Evolutionary conservation across 2,329 filamentous ascomycete species (phyloP), one percentile per base, ranked within the genome.

Genomic region (Sporothrix phasma): DNA sequence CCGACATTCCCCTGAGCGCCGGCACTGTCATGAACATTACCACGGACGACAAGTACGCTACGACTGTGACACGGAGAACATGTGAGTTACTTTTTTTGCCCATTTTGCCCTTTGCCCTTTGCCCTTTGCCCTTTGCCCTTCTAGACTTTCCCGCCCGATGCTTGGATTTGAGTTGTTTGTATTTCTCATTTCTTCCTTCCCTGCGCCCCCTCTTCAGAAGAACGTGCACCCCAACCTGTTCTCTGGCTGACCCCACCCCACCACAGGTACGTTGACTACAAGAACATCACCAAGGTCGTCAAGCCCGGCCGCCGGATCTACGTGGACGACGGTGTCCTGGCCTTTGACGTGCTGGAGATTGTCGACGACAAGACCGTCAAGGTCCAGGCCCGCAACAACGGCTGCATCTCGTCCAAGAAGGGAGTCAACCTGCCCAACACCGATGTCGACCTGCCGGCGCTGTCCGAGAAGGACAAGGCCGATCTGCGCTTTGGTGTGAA

Each of bases 211-310:
- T 26, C 22, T 29, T 6, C n/a, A n/a, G n/a, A n/a, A n/a, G 15
- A 31, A 22, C 47, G n/a, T 17, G 13, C 17, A 19, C 43, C 51
- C 51, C 56, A 24, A 45, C 39, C 24, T 46, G 22, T 24, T 24
- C 34, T 59, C 41, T n/a, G 29, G 43, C 39, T 63, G 51, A 67
- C 56, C 31, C 19, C 24, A 26, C 43, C 29, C 22, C 24, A 43
- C 59, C 13, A 22, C 68, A 93, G 90, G 87, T 97, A 92, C 74
- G 89, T 97, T 73, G 93, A 97, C 82, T 97, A 99, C 84, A 95
- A 96, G 87, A 99, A 99, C 84, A 97, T 99, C 79, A 97, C 93
- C 79, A 96, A 95, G 81, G 94, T 99, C 72, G 97, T 99, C 74
- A 79, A 89, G 75, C 81, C 85, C 66, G 94, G 93, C 74, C 92